Percentiles rank a stretch among this genome's conserved stretches.
phyloP scores from a whole-genome alignment of 768 basidiomycete genomes.

The Sarcodon sp. region DNA sequence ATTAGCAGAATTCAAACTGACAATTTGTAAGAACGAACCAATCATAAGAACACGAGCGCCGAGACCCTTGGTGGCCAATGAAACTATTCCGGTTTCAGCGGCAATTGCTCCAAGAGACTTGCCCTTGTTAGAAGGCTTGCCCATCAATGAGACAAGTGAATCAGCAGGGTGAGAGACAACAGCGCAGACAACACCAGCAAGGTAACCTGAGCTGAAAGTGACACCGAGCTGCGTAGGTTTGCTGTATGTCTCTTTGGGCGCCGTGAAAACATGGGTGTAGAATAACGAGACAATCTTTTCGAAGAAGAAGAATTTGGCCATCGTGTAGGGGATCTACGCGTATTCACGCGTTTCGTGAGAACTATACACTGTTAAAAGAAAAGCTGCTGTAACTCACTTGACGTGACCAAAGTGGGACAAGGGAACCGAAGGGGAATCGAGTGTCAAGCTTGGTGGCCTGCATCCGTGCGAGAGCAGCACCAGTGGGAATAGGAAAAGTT shows the following conservation, averaged over 20 bases:
- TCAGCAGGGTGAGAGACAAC: constrained; percentile 96
- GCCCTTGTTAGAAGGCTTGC: constrained; percentile 80
- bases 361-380: not conserved
- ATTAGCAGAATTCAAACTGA: too few species aligned
- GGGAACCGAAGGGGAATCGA: constrained; percentile 76
- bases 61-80: constrained; percentile 75
- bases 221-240: constrained; percentile 80
- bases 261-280: constrained; percentile 78
- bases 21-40: constrained; percentile 15
- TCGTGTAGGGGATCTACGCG: constrained; percentile 86
- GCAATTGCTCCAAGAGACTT: constrained; percentile 63
- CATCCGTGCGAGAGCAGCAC: constrained; percentile 64
- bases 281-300: constrained; percentile 81
- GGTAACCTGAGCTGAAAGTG: constrained; percentile 85
- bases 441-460: constrained; percentile 50
- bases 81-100: constrained; percentile 49
- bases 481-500: constrained; percentile 69
- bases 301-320: constrained; percentile 98
- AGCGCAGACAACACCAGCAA: constrained; percentile 93
- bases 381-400: constrained; percentile 33
- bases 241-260: constrained; percentile 66
- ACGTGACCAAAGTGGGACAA: constrained; percentile 81
- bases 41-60: constrained; percentile 84
- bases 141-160: constrained; percentile 85
- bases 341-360: not conserved